These are phyloP conservation scores for Biscutella laevigata DNA, from an alignment of 441 rosid genomes.

Conservation along the genomic window DNA sequence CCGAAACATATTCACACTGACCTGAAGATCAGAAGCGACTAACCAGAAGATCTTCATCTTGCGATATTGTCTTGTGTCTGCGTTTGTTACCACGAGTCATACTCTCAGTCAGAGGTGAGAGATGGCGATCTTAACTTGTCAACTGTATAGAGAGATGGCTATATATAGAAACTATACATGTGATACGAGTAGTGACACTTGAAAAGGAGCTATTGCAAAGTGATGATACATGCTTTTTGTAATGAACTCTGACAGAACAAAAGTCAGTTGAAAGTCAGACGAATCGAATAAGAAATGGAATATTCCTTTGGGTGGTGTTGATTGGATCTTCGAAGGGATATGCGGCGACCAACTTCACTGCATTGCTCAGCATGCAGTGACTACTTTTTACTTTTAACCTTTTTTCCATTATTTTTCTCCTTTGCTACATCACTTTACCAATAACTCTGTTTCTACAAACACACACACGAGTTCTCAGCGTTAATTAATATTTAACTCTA, in stretches of 20 bases:
- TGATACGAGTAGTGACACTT: conserved; percentile 13
- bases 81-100: conserved; percentile 12
- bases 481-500: neutral
- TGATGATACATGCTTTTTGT: conserved; percentile 21
- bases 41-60: conserved; percentile 15
- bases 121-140: conserved; percentile 11
- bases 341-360: conserved; percentile 28
- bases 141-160: neutral
- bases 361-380: conserved; percentile 26
- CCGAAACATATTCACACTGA: neutral
- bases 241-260: neutral
- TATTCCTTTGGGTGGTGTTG: conserved; percentile 11
- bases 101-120: conserved; percentile 3
- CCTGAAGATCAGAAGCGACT: too few relatives aligned
- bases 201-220: conserved; percentile 20
- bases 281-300: conserved; percentile 15
- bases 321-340: conserved; percentile 29
- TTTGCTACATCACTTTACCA: conserved; percentile 18
- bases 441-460: conserved; percentile 13
- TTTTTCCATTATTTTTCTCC: conserved; percentile 5
- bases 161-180: conserved; percentile 22
- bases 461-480: conserved; percentile 4
- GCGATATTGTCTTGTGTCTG: neutral
- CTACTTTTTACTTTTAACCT: conserved; percentile 20
- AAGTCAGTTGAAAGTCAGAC: neutral